These are phyloP conservation scores for Crepidotus sp. DNA, from an alignment of 1,284 basidiomycete genomes.

Conservation along the genomic window DNA sequence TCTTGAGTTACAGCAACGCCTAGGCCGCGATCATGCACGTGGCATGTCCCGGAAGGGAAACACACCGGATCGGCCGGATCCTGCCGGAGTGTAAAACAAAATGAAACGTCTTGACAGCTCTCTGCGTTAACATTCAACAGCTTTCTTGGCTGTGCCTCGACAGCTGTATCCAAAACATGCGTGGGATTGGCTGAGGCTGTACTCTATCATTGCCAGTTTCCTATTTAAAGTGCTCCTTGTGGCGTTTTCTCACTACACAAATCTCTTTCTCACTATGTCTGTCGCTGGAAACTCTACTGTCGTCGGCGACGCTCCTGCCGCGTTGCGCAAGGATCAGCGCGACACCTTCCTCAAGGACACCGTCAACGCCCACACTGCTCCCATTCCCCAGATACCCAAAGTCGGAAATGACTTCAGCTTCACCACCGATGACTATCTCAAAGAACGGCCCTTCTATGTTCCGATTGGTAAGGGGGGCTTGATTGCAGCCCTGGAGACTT, in stretches of 20 bases:
- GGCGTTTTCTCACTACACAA: neutral
- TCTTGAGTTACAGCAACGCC: too few relatives aligned
- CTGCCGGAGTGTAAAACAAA: too few relatives aligned
- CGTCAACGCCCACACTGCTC: neutral
- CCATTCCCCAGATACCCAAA: conserved; percentile 1
- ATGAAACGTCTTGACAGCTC: too few relatives aligned
- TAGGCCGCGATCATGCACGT: too few relatives aligned
- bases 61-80: too few relatives aligned
- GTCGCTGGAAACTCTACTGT: conserved; percentile 15
- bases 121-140: too few relatives aligned
- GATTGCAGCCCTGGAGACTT: conserved; percentile 10
- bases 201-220: neutral
- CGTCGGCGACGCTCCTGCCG: conserved; percentile 9
- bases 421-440: conserved; percentile 30
- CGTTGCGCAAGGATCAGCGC: conserved; percentile 12
- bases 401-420: conserved; percentile 16
- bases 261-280: neutral
- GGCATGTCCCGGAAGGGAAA: too few relatives aligned
- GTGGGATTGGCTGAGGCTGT: neutral
- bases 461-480: conserved; percentile 42
- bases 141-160: neutral
- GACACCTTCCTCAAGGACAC: conserved; percentile 5
- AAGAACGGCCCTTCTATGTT: conserved; percentile 59
- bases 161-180: too few relatives aligned
- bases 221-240: neutral